These are phyloP conservation scores for Geotrichum fermentans DNA, from an alignment of 1,139 yeast species.

Conservation along the genomic window DNA sequence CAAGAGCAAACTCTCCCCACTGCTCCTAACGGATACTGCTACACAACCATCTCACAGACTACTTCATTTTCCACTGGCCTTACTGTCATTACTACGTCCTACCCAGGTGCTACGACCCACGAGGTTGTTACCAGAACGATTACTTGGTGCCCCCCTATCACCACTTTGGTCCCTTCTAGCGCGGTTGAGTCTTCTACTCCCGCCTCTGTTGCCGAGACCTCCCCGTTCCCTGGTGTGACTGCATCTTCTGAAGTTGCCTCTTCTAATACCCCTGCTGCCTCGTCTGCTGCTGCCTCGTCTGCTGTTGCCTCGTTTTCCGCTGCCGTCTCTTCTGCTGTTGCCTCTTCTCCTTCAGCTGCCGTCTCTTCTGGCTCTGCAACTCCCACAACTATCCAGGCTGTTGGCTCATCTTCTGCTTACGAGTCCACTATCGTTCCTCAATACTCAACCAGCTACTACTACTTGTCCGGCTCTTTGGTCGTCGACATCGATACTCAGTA, in stretches of 20 bases:
- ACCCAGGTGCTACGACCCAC: slow-evolving; percentile 2
- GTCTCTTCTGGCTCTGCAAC: not conserved
- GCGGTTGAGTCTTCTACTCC: not conserved
- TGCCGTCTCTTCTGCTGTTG: not conserved
- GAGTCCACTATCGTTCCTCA: not conserved
- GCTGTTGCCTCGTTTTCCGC: not conserved
- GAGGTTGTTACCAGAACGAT: slow-evolving; percentile 1
- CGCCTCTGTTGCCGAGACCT: not conserved
- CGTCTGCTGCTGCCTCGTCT: not conserved
- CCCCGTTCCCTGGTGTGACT: not conserved
- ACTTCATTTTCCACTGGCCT: slow-evolving; percentile 2
- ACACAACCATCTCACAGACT: slow-evolving; percentile 1
- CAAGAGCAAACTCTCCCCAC: too few relatives aligned
- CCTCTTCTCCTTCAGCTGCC: not conserved
- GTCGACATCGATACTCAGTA: slow-evolving; percentile 1
- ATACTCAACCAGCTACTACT: slow-evolving; percentile 1
- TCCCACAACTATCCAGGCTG: not conserved
- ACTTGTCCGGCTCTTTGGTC: slow-evolving; percentile 4
- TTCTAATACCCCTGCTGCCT: not conserved
- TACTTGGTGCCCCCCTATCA: slow-evolving; percentile 7
- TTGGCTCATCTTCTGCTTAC: not conserved
- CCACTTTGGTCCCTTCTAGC: slow-evolving; percentile 1
- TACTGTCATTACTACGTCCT: not conserved
- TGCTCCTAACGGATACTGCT: not conserved
- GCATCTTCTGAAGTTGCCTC: not conserved